Evolutionary conservation across 768 basidiomycete genomes (phyloP).

Genomic region (Boletus reticuloceps): DNA sequence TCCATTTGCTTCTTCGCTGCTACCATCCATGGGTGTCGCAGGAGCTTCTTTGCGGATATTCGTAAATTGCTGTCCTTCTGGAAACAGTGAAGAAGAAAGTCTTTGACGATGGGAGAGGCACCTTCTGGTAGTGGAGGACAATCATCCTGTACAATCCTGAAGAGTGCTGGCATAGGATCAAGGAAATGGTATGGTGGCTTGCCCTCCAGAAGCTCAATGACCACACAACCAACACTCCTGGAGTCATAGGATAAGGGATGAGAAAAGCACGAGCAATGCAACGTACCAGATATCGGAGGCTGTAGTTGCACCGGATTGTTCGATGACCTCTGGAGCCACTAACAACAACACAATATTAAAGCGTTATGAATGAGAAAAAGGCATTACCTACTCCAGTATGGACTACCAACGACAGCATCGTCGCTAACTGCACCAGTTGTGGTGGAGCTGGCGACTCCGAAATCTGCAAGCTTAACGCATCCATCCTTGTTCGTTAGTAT

Average conservation of each 20-base stretch:
- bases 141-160: constrained; percentile 98
- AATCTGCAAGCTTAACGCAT: constrained; percentile 97
- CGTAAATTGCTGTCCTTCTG: constrained; percentile 97
- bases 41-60: constrained; percentile 88
- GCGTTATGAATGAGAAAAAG: background rate
- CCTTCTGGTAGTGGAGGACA: constrained; percentile 96
- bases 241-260: constrained; percentile 1
- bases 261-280: background rate
- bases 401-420: constrained; percentile 93
- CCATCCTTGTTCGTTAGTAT: constrained; percentile 99
- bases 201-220: constrained; percentile 86
- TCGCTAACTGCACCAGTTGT: constrained; percentile 74
- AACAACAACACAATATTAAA: constrained; percentile 8
- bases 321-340: constrained; percentile 99
- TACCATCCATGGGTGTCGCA: constrained; percentile 96
- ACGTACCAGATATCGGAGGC: constrained; percentile 92
- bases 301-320: constrained; percentile 95
- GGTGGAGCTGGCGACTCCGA: constrained; percentile 88
- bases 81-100: constrained; percentile 96
- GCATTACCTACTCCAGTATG: constrained; percentile 87
- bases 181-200: constrained; percentile 95
- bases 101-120: constrained; percentile 91
- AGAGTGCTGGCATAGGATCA: constrained; percentile 97
- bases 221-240: constrained; percentile 93
- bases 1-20: constrained; percentile 75